Conservation (phyloP, 495 filamentous ascomycete species). For the Talaromyces thailandensis region DNA sequence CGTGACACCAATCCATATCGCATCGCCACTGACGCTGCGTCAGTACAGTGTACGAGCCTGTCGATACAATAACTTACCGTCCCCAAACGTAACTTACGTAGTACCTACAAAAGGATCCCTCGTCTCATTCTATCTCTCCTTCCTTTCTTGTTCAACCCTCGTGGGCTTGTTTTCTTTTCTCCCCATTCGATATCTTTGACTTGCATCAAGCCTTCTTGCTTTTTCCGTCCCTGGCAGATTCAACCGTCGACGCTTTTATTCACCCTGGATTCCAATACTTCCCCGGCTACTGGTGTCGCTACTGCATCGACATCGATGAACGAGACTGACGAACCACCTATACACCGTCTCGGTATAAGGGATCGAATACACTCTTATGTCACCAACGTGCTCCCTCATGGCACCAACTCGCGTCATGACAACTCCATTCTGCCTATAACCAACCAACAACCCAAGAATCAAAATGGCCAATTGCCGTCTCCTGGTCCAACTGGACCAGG, state of each 20-base stretch:
- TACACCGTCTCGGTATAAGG: slow-evolving; percentile 7
- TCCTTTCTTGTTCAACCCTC: background rate
- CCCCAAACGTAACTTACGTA: too few species aligned
- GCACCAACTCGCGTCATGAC: background rate
- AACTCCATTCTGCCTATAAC: slow-evolving; percentile 5
- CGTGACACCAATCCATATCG: background rate
- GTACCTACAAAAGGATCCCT: background rate
- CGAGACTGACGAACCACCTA: slow-evolving; percentile 7
- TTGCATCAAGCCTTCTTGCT: background rate
- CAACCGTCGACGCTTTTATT: background rate
- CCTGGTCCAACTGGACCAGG: background rate
- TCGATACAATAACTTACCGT: background rate
- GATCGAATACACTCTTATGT: slow-evolving; percentile 7
- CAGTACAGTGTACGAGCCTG: background rate
- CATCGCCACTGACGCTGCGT: background rate
- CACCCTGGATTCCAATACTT: background rate
- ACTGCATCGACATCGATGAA: slow-evolving; percentile 7
- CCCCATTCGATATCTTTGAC: background rate
- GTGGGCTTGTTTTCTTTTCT: background rate
- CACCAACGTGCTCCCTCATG: background rate
- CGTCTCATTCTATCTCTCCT: background rate
- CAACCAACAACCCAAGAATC: slow-evolving; percentile 1
- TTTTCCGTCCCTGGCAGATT: background rate
- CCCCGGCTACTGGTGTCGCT: background rate
- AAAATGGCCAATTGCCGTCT: background rate